Base-by-base conservation (phyloP, 2,329 filamentous ascomycete genomes). In the Colletotrichum incanum region DNA sequence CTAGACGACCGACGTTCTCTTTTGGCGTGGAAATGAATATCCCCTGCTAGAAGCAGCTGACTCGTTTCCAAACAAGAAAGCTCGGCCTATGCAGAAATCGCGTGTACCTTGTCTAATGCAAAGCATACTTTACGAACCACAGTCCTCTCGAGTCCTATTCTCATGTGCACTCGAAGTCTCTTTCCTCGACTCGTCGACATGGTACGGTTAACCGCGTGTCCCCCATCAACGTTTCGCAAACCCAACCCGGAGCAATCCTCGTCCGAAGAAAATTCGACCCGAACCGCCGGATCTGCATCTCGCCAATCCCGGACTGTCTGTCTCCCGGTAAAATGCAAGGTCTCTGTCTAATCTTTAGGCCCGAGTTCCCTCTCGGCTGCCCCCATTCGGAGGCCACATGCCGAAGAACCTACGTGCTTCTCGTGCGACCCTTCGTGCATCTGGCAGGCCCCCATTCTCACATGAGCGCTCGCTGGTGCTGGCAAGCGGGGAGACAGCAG, bases 271-370 rank as follows among this genome's bases (percentile, higher is more conserved):
- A 55, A 41, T 71, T 73, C 68, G 74, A 76, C 65, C 75, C 75
- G 74, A 74, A 63, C 74, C 75, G 72, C 64, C 73, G 75, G 75
- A 73, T 75, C 74, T 71, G 66, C 56, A 59, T 28, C 65, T 64
- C 43, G 26, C 64, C 68, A 56, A 68, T 58, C 56, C 68, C 56
- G 50, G 31, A 12, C 52, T 20, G 34, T 14, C 34, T 58, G 45
- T 34, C 39, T 18, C 64, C 34, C 31, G n/a, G 47, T 28, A 63
- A 16, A 52, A 54, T 47, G 58, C 11, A 45, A 67, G 34, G 47
- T 39, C 37, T 54, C 28, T 64, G 59, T 60, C 66, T 54, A 65
- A 59, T 60, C 45, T 60, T 52, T 59, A 37, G 58, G 50, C 55
- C 58, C 61, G 14, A 63, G 52, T 59, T 50, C 49, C 49, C 39